These are phyloP conservation scores for Nevesoporus exiguus DNA, from an alignment of 768 basidiomycete genomes.

Conservation along the genomic window DNA sequence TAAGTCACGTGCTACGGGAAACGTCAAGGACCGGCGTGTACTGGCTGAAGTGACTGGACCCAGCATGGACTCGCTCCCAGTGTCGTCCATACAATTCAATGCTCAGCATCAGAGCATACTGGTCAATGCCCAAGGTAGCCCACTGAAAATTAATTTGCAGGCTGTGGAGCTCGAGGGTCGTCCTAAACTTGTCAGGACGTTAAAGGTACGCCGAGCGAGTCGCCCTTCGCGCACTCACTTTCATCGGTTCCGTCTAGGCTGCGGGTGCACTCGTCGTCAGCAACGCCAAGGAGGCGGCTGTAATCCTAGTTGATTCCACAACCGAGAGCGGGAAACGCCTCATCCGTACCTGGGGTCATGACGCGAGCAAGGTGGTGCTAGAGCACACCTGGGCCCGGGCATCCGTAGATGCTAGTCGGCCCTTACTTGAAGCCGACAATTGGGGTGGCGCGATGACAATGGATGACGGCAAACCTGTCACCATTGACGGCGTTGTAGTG, in stretches of 20 bases:
- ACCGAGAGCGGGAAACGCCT: constrained; percentile 52
- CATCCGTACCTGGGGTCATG: constrained; percentile 56
- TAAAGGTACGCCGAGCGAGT: constrained; percentile 40
- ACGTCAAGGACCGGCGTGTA: background rate
- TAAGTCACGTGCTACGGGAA: background rate
- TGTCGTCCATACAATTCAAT: constrained; percentile 11
- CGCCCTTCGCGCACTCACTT: background rate
- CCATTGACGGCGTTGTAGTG: constrained; percentile 32
- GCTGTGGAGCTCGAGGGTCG: constrained; percentile 48
- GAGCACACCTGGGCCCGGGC: constrained; percentile 50
- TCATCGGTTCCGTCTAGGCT: constrained; percentile 37
- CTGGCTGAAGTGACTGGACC: background rate
- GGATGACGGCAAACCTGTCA: constrained; percentile 34
- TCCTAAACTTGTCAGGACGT: constrained; percentile 47
- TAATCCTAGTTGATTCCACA: constrained; percentile 58
- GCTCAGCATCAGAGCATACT: constrained; percentile 32
- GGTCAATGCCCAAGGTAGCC: constrained; percentile 37
- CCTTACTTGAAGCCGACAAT: constrained; percentile 45
- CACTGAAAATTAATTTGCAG: constrained; percentile 55
- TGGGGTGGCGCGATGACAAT: constrained; percentile 46
- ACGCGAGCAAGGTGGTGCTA: constrained; percentile 47
- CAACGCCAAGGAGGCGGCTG: constrained; percentile 48
- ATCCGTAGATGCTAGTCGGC: constrained; percentile 41
- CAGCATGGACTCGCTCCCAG: constrained; percentile 22
- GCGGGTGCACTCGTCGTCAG: constrained; percentile 52